Evolutionary conservation across 345 rosid genomes (phyloP), one percentile per base, ranked within the genome.

Genomic region (Raphanus sativus): DNA sequence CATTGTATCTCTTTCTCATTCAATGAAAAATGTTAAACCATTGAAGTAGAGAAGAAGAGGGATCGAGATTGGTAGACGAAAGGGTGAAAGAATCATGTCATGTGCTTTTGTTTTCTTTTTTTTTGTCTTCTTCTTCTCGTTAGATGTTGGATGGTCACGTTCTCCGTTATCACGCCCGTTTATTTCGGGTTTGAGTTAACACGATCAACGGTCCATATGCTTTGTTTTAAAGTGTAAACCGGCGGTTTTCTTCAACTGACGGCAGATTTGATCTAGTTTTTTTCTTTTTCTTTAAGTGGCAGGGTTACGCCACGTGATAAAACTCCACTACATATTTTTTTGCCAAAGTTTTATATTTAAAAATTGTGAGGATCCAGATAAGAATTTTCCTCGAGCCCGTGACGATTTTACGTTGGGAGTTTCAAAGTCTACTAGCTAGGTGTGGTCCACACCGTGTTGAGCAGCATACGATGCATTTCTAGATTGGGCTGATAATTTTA

Each of bases 1-100:
- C 98, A 90, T 91, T 77, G 34, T 64, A 48, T 48, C n/a, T n/a
- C n/a, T n/a, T 17, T 48, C 66, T 67, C 78, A 3, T 60, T 28
- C 40, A 67, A 67, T 34, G 16, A 48, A 45, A n/a, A 67, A 34
- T 10, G 45, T 68, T 28, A 13, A 74, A 78, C 63, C 45, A 15
- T 42, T 8, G 64, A 73, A 52, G 62, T 7, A 48, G 50, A 62
- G 76, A 42, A 70, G 71, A 54, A 40, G 76, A 13, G 21, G 70
- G 66, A 77, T 77, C 81, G 55, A 65, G 73, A 73, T 66, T 58
- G 33, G 77, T 67, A 56, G 77, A 78, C 77, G 73, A 78, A 73
- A 61, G 65, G 70, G 82, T 73, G 66, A 73, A 73, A 67, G 78
- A 62, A 79, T 67, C 65, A 79, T 73, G 75, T 74, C 78, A 79